Evolutionary conservation across 331 rosid species (phyloP).

Genomic region (Stylosanthes scabra): DNA sequence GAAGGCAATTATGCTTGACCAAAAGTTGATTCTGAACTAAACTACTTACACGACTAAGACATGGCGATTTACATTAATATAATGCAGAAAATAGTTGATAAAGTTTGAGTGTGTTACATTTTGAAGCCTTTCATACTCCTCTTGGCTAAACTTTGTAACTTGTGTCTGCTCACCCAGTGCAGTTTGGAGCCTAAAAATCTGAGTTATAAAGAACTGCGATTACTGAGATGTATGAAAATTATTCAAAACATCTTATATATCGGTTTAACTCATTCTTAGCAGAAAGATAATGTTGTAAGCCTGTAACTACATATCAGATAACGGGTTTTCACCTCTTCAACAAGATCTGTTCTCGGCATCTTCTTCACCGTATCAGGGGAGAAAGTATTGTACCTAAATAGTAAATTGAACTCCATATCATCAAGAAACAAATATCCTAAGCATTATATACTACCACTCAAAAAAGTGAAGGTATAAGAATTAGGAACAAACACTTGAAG

Average conservation of each 20-base stretch:
- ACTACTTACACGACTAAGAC: neutral
- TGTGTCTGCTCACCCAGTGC: slow-evolving; percentile 89
- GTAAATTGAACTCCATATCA: slow-evolving; percentile 24
- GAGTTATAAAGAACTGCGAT: slow-evolving; percentile 24
- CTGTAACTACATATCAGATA: slow-evolving; percentile 11
- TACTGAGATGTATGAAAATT: slow-evolving; percentile 14
- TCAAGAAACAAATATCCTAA: slow-evolving; percentile 10
- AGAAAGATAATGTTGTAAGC: neutral
- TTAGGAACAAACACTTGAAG: neutral
- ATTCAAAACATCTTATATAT: neutral
- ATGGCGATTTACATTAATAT: neutral
- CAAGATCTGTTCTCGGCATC: slow-evolving; percentile 64
- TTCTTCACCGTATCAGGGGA: slow-evolving; percentile 58
- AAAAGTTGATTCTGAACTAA: neutral
- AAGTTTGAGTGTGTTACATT: slow-evolving; percentile 55
- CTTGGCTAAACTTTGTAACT: slow-evolving; percentile 72
- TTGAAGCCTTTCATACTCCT: slow-evolving; percentile 86
- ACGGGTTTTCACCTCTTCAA: slow-evolving; percentile 50
- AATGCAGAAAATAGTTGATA: slow-evolving; percentile 36
- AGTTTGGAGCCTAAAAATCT: slow-evolving; percentile 93
- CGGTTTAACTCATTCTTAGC: slow-evolving; percentile 1
- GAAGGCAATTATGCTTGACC: too few relatives aligned
- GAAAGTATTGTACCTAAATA: slow-evolving; percentile 57
- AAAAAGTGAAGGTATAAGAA: neutral
- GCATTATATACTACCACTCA: slow-evolving; percentile 1